Conservation (phyloP, 2,329 filamentous ascomycete species). For the Corniculantispora saksenae region DNA sequence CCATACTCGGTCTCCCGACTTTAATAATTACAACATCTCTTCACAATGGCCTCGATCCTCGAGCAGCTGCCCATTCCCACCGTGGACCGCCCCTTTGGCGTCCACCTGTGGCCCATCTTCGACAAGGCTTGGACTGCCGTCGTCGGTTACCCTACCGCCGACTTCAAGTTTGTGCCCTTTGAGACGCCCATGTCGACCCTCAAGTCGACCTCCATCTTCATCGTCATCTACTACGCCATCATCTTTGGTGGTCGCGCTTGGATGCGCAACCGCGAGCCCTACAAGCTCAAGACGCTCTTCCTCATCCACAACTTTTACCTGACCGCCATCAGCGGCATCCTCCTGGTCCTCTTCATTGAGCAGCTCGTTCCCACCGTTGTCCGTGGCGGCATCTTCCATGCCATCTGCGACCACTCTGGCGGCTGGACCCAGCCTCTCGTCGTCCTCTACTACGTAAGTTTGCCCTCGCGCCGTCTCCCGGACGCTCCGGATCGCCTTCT, state of each 20-base stretch:
- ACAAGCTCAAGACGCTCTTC: slow-evolving; percentile 87
- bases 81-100: slow-evolving; percentile 87
- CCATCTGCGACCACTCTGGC: slow-evolving; percentile 78
- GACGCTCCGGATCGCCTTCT: not conserved
- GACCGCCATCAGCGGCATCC: slow-evolving; percentile 77
- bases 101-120: slow-evolving; percentile 93
- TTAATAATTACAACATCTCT: slow-evolving; percentile 2
- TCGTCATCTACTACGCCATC: slow-evolving; percentile 86
- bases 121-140: slow-evolving; percentile 77
- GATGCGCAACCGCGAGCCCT: slow-evolving; percentile 83
- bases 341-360: slow-evolving; percentile 86
- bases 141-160: slow-evolving; percentile 78
- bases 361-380: slow-evolving; percentile 83
- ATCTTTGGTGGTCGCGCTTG: slow-evolving; percentile 90
- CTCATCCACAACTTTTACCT: slow-evolving; percentile 96
- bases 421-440: slow-evolving; percentile 95
- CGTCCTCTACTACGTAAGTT: slow-evolving; percentile 89
- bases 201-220: slow-evolving; percentile 76
- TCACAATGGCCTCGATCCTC: slow-evolving; percentile 48
- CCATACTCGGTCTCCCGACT: slow-evolving; percentile 19
- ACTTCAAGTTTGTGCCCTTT: slow-evolving; percentile 82
- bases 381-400: slow-evolving; percentile 80
- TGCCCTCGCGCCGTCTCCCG: not conserved
- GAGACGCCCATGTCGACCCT: slow-evolving; percentile 89
- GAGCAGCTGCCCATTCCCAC: slow-evolving; percentile 69